Conservation (phyloP, 805 yeast genomes). For the Candida fluviatilis region DNA sequence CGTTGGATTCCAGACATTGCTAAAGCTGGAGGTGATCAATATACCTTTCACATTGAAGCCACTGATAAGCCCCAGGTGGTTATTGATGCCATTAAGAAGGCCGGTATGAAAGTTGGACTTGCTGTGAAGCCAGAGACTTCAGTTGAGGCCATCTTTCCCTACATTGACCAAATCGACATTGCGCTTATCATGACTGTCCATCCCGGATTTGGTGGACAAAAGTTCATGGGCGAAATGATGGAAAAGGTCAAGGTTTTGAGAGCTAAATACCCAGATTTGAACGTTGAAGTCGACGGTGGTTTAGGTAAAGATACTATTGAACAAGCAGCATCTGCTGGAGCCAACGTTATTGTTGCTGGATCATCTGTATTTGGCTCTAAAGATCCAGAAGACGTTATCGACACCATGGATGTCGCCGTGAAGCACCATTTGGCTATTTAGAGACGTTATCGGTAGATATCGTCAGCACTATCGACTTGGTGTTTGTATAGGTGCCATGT, state of each 20-base stretch:
- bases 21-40: conserved; percentile 91
- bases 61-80: conserved; percentile 72
- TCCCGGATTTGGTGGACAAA: conserved; percentile 99
- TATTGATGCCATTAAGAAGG: conserved; percentile 67
- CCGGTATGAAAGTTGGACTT: conserved; percentile 91
- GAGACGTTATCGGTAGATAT: background rate
- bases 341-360: conserved; percentile 97
- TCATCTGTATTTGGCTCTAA: conserved; percentile 86
- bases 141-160: conserved; percentile 72
- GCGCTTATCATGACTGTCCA: conserved; percentile 98
- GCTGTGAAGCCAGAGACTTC: conserved; percentile 93
- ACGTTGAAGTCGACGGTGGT: conserved; percentile 97
- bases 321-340: conserved; percentile 93
- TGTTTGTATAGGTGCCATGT: background rate
- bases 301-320: conserved; percentile 81
- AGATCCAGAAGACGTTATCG: conserved; percentile 73
- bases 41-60: conserved; percentile 94
- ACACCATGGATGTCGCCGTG: conserved; percentile 62
- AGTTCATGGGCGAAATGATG: conserved; percentile 95
- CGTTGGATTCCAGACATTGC: conserved; percentile 93
- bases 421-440: conserved; percentile 13
- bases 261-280: conserved; percentile 65
- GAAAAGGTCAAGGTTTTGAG: conserved; percentile 83
- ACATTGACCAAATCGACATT: conserved; percentile 82
- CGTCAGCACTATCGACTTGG: background rate